phyloP scores from a whole-genome alignment of 371 early-diverging fungal species.

The Capillidium rhysosporum region DNA sequence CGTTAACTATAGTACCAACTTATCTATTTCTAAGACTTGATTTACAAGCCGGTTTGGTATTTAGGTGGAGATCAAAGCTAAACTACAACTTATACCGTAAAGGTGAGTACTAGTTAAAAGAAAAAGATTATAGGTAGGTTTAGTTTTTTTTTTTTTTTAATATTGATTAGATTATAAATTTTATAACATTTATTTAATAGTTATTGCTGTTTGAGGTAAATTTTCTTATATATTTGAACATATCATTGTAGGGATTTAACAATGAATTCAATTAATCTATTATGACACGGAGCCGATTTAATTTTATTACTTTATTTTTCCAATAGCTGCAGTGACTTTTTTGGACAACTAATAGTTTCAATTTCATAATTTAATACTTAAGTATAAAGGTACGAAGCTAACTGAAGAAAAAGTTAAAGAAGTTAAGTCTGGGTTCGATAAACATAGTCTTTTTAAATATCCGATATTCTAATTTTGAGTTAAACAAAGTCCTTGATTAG shows the following conservation, averaged over 20 bases:
- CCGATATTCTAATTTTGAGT: slow-evolving; percentile 10
- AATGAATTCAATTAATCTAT: slow-evolving; percentile 4
- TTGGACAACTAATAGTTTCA: slow-evolving; percentile 73
- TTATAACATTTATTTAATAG: slow-evolving; percentile 52
- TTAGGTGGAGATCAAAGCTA: slow-evolving; percentile 58
- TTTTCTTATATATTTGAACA: slow-evolving; percentile 19
- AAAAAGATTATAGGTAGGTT: slow-evolving; percentile 61
- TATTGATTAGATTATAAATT: neutral
- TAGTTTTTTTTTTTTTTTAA: slow-evolving; percentile 16
- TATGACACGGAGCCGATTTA: slow-evolving; percentile 18
- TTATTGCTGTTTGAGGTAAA: slow-evolving; percentile 36
- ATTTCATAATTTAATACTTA: slow-evolving; percentile 48
- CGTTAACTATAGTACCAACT: slow-evolving; percentile 12
- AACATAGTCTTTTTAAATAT: slow-evolving; percentile 7
- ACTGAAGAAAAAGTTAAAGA: slow-evolving; percentile 37
- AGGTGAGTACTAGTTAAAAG: slow-evolving; percentile 48
- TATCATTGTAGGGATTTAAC: slow-evolving; percentile 4
- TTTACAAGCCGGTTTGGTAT: slow-evolving; percentile 17
- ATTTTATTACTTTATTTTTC: slow-evolving; percentile 20
- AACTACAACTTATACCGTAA: slow-evolving; percentile 60
- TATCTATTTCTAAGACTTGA: too few relatives aligned
- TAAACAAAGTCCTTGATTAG: slow-evolving; percentile 33
- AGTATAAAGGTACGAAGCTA: slow-evolving; percentile 35
- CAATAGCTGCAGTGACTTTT: slow-evolving; percentile 31
- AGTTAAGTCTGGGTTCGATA: slow-evolving; percentile 20